A percentile compares a stretch with the other conserved stretches of the same genome.
Conservation (phyloP, 179 eudicot genomes). For the Beta macrorhiza region DNA sequence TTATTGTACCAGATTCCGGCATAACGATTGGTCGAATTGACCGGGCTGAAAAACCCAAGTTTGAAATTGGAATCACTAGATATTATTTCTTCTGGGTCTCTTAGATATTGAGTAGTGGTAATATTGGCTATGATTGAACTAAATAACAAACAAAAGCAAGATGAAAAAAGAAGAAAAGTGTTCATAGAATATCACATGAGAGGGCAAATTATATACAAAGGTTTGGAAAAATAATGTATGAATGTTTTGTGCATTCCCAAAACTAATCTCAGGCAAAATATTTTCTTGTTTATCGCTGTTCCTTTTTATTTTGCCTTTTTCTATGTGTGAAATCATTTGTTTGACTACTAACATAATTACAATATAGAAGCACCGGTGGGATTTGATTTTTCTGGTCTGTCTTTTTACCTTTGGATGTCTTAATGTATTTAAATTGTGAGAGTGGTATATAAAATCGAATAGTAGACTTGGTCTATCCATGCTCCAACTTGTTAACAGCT, state of each 20-base stretch:
- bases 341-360: neutral
- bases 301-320: too few relatives aligned
- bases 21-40: slow-evolving; percentile 24
- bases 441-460: neutral
- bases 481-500: neutral
- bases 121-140: slow-evolving; percentile 9
- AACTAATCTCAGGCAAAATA: neutral
- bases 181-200: slow-evolving; percentile 1
- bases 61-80: slow-evolving; percentile 23
- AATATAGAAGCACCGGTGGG: neutral
- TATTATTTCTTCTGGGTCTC: slow-evolving; percentile 23
- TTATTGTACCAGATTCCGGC: slow-evolving; percentile 35
- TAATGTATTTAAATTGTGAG: neutral
- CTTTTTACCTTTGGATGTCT: neutral
- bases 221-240: neutral
- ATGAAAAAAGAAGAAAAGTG: neutral
- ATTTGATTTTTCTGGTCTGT: slow-evolving; percentile 7
- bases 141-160: slow-evolving; percentile 1
- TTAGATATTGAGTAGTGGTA: slow-evolving; percentile 10
- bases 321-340: slow-evolving; percentile 2
- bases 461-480: neutral
- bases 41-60: slow-evolving; percentile 23
- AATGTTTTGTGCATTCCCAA: neutral
- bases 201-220: neutral
- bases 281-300: neutral